Conservation (phyloP, 2,329 filamentous ascomycete species). For the Metarhizium rileyi region DNA sequence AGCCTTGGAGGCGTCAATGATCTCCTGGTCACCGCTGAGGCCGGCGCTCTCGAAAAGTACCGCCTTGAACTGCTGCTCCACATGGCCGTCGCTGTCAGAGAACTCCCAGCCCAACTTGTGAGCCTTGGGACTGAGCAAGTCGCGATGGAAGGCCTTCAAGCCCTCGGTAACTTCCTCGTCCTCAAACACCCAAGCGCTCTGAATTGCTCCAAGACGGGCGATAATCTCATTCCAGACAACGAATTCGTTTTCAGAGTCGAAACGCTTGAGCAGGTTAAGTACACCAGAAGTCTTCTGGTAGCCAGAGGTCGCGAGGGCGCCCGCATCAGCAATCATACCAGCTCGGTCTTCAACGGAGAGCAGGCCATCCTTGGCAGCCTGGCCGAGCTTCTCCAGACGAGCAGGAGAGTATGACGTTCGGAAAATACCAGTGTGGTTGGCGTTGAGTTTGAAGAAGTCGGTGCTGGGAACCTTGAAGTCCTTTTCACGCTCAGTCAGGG, state of each 20-base stretch:
- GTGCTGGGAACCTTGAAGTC: constrained; percentile 67
- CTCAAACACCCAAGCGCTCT: constrained; percentile 73
- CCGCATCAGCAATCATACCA: constrained; percentile 90
- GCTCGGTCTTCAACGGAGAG: constrained; percentile 84
- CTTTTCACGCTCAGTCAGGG: constrained; percentile 48
- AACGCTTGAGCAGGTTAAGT: constrained; percentile 74
- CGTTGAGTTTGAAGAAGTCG: constrained; percentile 95
- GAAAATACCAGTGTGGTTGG: constrained; percentile 88
- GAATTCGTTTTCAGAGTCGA: constrained; percentile 75
- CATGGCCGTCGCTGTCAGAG: constrained; percentile 73
- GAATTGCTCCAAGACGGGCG: constrained; percentile 65
- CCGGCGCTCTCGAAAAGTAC: constrained; percentile 82
- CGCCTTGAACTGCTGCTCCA: constrained; percentile 89
- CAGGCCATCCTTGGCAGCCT: constrained; percentile 62
- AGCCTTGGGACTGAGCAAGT: constrained; percentile 67
- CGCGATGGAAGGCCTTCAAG: constrained; percentile 72
- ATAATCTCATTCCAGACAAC: constrained; percentile 94
- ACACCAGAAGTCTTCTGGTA: constrained; percentile 91
- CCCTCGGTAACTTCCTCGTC: constrained; percentile 63
- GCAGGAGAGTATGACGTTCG: constrained; percentile 79
- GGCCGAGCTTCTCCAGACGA: constrained; percentile 76
- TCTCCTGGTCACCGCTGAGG: constrained; percentile 64
- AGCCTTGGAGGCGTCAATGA: constrained; percentile 72
- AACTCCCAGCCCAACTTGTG: constrained; percentile 87
- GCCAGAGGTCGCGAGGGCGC: constrained; percentile 78